These are phyloP conservation scores for Aspergillus oerlinghausenensis DNA, from an alignment of 2,329 filamentous ascomycete species.

Conservation along the genomic window DNA sequence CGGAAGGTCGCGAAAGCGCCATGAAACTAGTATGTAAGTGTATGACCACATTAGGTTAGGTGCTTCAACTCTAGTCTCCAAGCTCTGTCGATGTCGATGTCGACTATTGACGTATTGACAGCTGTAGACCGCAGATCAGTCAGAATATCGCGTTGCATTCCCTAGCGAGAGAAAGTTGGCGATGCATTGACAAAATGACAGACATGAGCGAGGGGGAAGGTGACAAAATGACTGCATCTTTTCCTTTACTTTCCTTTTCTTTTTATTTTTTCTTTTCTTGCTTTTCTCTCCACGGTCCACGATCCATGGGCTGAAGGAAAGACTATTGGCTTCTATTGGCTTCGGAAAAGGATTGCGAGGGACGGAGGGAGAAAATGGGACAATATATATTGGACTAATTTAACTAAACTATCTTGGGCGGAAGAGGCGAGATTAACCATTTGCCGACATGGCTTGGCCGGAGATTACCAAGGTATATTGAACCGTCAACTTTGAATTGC, in stretches of 20 bases:
- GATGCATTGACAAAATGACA: not conserved
- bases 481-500: not conserved
- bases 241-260: too few relatives aligned
- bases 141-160: not conserved
- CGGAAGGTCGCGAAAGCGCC: not conserved
- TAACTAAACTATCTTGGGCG: not conserved
- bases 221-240: not conserved
- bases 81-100: not conserved
- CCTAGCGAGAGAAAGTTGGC: not conserved
- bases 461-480: not conserved
- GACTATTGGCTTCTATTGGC: not conserved
- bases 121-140: not conserved
- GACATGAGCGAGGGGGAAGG: too few relatives aligned
- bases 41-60: not conserved
- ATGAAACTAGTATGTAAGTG: not conserved
- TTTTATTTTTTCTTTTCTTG: too few relatives aligned
- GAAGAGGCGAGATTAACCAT: not conserved
- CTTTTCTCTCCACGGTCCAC: not conserved
- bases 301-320: not conserved
- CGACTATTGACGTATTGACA: not conserved
- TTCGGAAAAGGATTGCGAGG: not conserved
- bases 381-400: not conserved
- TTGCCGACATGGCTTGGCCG: not conserved
- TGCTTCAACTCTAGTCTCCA: not conserved
- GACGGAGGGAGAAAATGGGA: too few relatives aligned